phyloP scores from a whole-genome alignment of 176 grass and related monocot genomes.

The Triticum urartu region DNA sequence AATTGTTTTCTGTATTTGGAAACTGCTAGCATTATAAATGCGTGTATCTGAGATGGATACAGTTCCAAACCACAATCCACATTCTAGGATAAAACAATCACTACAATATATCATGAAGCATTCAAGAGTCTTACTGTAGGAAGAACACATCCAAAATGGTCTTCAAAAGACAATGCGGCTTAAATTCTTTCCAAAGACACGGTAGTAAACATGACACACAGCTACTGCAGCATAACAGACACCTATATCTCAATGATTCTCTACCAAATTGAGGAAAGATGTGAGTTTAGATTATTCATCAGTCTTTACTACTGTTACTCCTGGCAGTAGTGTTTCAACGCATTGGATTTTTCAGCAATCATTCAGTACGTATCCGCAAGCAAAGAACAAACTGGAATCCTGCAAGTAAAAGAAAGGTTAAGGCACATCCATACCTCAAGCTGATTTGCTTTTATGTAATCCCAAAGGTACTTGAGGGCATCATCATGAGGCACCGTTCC shows the following conservation, averaged over 20 bases:
- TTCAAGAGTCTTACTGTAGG: neutral
- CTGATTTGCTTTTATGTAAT: constrained; percentile 89
- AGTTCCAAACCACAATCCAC: constrained; percentile 1
- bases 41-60: neutral
- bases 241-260: neutral
- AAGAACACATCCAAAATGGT: neutral
- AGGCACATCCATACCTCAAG: constrained; percentile 57
- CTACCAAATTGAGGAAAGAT: neutral
- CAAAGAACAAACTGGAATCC: neutral
- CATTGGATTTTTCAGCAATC: neutral
- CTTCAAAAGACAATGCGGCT: neutral
- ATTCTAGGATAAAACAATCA: neutral
- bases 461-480: constrained; percentile 70
- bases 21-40: neutral
- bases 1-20: neutral
- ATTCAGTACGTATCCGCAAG: neutral
- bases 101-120: neutral
- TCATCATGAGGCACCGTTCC: constrained; percentile 54
- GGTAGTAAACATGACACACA: neutral
- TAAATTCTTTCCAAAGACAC: neutral
- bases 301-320: neutral
- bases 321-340: neutral
- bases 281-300: neutral
- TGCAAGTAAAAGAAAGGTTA: constrained; percentile 5
- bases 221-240: neutral